Evolutionary conservation across 768 basidiomycete genomes (phyloP), one percentile per base, ranked within the genome.

Genomic region (Pleurotus pulmonarius): DNA sequence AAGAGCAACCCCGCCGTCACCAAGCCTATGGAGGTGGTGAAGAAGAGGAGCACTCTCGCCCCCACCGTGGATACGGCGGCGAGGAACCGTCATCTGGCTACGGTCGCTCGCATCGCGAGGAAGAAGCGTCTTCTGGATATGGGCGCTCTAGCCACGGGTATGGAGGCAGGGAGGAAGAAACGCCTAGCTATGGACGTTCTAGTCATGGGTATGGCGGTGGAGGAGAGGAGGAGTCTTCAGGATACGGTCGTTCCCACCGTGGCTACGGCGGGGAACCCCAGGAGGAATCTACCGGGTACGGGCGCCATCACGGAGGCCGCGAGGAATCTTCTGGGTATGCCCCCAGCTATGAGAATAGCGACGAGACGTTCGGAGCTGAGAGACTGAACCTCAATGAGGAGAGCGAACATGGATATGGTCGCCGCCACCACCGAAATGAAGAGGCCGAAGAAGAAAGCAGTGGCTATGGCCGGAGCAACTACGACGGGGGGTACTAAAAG

Each of bases 281-380:
- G 7, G 47, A 48, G 47, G 22, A 24, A 34, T 34, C 47, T 12
- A 16, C 22, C 11, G 47, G 29, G 3, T 24, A 48, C n/a, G 22
- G 47, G 37, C 25, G 34, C 25, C 38, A 18, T 7, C 1, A 52
- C 15, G 49, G 38, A 40, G 25, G 34, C 8, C 15, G 16, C n/a
- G 22, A n/a, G 38, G 49, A 40, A 40, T 37, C 49, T 13, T 57
- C 61, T 34, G 65, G 64, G 37, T 69, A 72, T 46, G 63, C 64
- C 16, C 67, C 69, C 3, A 66, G 59, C 62, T 67, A 70, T 51
- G 56, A 40, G 16, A 34, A 61, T 43, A 58, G 66, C 55, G 65
- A 73, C 26, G 80, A 83, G 47, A 83, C 82, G 2, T 83, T 76
- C 64, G 80, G 81, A 3, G 79, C 74, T 5, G 82, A 82, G 61